A percentile compares a stretch with the other conserved stretches of the same genome.
phyloP scores from a whole-genome alignment of 2,329 filamentous ascomycete genomes.

The Ramichloridium luteum region DNA sequence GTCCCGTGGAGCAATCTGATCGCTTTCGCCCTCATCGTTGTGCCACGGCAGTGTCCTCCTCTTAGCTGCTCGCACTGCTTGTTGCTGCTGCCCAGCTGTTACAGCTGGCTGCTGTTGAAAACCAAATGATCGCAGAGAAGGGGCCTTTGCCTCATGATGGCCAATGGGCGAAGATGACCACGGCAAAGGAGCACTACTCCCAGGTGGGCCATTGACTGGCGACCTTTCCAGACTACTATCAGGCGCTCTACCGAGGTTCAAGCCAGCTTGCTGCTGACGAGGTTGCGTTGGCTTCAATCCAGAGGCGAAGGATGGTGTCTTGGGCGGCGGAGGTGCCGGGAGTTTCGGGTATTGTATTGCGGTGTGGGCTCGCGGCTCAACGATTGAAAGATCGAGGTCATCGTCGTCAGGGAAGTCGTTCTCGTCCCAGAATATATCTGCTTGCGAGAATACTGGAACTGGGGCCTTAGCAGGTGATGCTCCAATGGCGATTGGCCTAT shows the following conservation, averaged over 20 bases:
- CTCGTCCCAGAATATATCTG: constrained; percentile 48
- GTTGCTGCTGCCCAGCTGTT: constrained; percentile 1
- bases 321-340: constrained; percentile 15
- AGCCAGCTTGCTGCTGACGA: too few species aligned
- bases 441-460: constrained; percentile 13
- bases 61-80: constrained; percentile 36
- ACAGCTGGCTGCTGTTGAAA: constrained; percentile 7
- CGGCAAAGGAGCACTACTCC: constrained; percentile 48
- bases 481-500: constrained; percentile 21
- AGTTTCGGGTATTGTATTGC: constrained; percentile 32
- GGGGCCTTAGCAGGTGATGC: constrained; percentile 2
- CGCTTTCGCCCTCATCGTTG: too few species aligned
- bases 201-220: constrained; percentile 24
- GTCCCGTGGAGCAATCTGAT: too few species aligned
- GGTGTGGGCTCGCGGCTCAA: constrained; percentile 43
- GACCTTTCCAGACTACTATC: too few species aligned
- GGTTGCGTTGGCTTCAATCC: not conserved
- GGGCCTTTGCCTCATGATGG: constrained; percentile 23
- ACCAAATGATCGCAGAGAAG: constrained; percentile 10
- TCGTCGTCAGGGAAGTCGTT: constrained; percentile 74
- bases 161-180: constrained; percentile 49
- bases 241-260: too few species aligned
- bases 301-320: constrained; percentile 17
- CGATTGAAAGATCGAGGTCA: constrained; percentile 62
- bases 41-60: constrained; percentile 53